Base-by-base conservation (phyloP, 768 basidiomycete species). In the Termitomyces sp. region DNA sequence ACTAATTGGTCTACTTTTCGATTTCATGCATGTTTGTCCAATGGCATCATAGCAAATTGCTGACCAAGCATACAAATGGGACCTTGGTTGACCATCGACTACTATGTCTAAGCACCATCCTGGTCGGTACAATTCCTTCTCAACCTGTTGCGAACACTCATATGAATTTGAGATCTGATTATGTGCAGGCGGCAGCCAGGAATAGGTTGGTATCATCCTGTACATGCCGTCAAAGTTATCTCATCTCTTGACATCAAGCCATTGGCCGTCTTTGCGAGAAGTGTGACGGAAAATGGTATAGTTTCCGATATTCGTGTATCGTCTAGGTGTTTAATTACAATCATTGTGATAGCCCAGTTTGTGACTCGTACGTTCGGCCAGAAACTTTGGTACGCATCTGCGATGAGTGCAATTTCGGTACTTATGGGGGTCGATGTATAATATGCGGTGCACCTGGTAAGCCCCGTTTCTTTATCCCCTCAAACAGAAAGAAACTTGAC, bases 321-420 rank as follows among this genome's bases (percentile, higher is more conserved):
- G 38, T 42, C 42, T 12, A 20, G 10, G 18, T 53, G 26, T 42
- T 49, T 54, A 40, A 33, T 47, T 36, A 46, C 43, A 2, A 20
- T 5, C 36, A 45, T 33, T 22, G 45, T 36, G 22, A 30, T 47
- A 99, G 96, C 72, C 96, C 96, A 9, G 92, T 98, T 46, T 99
- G 96, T 77, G 96, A 99, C 77, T 98, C 96, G 57, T 98, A 98
- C 75, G 97, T 99, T 61, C 85, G 97, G 65, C 97, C 97, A 66
- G 95, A 96, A 75, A 98, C 96, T 24, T 82, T 98, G 63, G 97
- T 98, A 58, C 85, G 96, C 61, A 98, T 98, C 64, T 99, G 97
- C 72, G 97, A 99, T 70, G 97, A 99, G 77, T 99, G 97, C 75
- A 98, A 98, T 73, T 99, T 98, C 75, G 92, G 94, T 64, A 96